A percentile compares a stretch with the other conserved stretches of the same genome.
Evolutionary conservation across 805 yeast species (phyloP).

Genomic region (Kuraishia floccosa): DNA sequence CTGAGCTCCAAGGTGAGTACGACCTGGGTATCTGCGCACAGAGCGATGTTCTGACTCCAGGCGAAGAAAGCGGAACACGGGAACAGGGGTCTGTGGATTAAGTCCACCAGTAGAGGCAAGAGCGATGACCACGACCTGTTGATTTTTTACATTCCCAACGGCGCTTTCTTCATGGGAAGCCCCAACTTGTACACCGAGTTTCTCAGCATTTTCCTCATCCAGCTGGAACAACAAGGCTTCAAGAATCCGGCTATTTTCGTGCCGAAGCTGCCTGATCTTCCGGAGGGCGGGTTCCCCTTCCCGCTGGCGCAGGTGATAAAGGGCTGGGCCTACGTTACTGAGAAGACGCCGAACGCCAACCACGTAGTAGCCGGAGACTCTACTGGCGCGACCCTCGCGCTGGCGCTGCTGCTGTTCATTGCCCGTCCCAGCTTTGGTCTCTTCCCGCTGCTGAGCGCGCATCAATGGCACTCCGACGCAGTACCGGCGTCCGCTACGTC

Average conservation of each 20-base stretch:
- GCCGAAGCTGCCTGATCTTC: conserved; percentile 14
- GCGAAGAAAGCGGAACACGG: conserved; percentile 13
- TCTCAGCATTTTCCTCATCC: conserved; percentile 24
- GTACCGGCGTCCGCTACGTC: too few relatives aligned
- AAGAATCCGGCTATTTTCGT: conserved; percentile 32
- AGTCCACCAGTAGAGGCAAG: conserved; percentile 15
- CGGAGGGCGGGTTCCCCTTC: conserved; percentile 1
- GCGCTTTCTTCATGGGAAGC: conserved; percentile 19
- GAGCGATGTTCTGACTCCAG: too few relatives aligned
- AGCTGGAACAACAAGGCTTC: conserved; percentile 36
- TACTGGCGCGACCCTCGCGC: conserved; percentile 31
- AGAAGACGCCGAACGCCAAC: conserved; percentile 13
- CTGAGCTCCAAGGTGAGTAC: too few relatives aligned
- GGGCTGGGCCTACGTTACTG: conserved; percentile 20
- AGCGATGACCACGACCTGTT: conserved; percentile 25
- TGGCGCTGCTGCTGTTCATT: conserved; percentile 24
- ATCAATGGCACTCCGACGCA: too few relatives aligned
- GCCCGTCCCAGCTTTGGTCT: too few relatives aligned
- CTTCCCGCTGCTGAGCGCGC: too few relatives aligned
- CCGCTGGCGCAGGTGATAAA: conserved; percentile 15
- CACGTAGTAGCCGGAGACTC: conserved; percentile 33
- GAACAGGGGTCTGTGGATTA: conserved; percentile 20
- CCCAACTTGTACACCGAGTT: conserved; percentile 34
- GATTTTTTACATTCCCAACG: conserved; percentile 33
- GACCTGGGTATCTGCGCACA: too few relatives aligned